Base-by-base conservation (phyloP, 345 rosid species). In the Pugionium dolabratum region DNA sequence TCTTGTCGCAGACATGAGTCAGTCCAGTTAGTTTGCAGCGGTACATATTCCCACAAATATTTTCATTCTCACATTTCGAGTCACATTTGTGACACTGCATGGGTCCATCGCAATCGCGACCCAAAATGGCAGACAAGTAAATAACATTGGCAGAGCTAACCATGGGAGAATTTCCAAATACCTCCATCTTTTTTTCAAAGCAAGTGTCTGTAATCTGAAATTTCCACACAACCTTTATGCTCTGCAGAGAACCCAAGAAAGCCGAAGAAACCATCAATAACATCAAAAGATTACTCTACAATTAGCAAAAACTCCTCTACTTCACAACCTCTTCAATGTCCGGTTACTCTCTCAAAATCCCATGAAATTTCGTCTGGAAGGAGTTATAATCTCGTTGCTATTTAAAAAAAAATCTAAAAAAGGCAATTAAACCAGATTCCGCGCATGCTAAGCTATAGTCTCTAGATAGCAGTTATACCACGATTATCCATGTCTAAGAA, bases 1-100 rank as follows among this genome's bases (percentile, higher is more conserved):
- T 90, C 92, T 90, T 90, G 96, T 94, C 99, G 74, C 99, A 94
- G 79, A 94, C 88, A 81, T 94, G 97, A 58, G 96, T 88, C 42
- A 88, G 76, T 10, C 91, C 95, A 28, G 97, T 94, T 79, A 90
- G 80, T 80, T 86, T 90, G 87, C 99, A 88, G 74, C 81, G 87
- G 73, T 81, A 88, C 91, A 94, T 86, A 79, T 94, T 94, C 67
- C 95, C 99, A 60, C 88, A 83, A 6, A 90, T 84, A 71, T 73
- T 90, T 10, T 94, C 99, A 66, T 88, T 94, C 75, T 83, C 77
- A 74, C 99, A 94, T 80, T 94, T 90, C 91, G 92, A 83, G 52
- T 86, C 86, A 66, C 99, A 94, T 67, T 88, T 86, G 92, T 94
- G 97, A 71, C 74, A 84, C 66, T 78, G 82, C 74, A 61, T 47